These are phyloP conservation scores for Kluyveromyces sp. DNA, from an alignment of 1,139 yeast genomes.

Conservation along the genomic window DNA sequence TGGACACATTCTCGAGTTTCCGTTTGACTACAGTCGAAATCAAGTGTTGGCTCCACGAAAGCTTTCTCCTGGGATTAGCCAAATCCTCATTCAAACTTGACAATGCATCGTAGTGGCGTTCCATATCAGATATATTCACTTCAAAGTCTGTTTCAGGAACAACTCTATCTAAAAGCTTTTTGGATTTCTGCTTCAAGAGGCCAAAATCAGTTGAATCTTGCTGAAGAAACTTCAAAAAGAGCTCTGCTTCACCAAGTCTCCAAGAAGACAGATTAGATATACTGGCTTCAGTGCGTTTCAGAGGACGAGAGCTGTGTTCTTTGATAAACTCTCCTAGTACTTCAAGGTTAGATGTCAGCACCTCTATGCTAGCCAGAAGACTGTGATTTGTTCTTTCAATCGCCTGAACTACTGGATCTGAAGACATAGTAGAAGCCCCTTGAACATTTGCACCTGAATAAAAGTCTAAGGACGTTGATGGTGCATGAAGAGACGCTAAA, in stretches of 20 bases:
- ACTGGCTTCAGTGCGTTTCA: slow-evolving; percentile 19
- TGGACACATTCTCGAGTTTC: slow-evolving; percentile 15
- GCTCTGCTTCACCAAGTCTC: slow-evolving; percentile 35
- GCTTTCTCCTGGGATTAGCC: slow-evolving; percentile 13
- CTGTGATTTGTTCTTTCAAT: slow-evolving; percentile 37
- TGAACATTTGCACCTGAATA: slow-evolving; percentile 19
- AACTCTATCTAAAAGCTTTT: not conserved
- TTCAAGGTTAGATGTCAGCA: slow-evolving; percentile 32
- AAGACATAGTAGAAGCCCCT: slow-evolving; percentile 12
- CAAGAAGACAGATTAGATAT: slow-evolving; percentile 31
- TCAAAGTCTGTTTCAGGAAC: not conserved
- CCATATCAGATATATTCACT: slow-evolving; percentile 3
- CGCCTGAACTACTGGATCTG: slow-evolving; percentile 27
- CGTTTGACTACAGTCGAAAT: not conserved
- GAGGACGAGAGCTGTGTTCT: slow-evolving; percentile 33
- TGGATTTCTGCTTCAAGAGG: slow-evolving; percentile 7
- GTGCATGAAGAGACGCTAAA: slow-evolving; percentile 22
- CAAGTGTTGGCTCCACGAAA: slow-evolving; percentile 10
- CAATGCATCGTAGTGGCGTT: slow-evolving; percentile 14
- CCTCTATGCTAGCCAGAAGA: slow-evolving; percentile 37
- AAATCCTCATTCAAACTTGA: slow-evolving; percentile 10
- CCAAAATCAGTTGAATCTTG: slow-evolving; percentile 1
- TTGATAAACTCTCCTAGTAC: slow-evolving; percentile 31
- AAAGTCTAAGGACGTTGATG: slow-evolving; percentile 17
- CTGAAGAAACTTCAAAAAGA: not conserved